These are phyloP conservation scores for Irpex sp. DNA, from an alignment of 1,284 basidiomycete genomes.

Conservation along the genomic window DNA sequence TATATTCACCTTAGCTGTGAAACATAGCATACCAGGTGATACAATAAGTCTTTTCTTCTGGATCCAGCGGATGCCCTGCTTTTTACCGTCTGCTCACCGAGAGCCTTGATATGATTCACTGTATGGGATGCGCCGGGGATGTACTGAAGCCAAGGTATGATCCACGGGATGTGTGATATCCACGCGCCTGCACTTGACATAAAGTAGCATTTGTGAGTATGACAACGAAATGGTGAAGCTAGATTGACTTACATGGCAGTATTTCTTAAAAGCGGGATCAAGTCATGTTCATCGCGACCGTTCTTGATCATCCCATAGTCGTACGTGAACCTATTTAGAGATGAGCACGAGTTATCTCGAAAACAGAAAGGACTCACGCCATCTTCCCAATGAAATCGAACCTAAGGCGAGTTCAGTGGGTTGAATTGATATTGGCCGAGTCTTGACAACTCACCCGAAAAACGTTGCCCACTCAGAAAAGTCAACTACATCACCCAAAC, in stretches of 20 bases:
- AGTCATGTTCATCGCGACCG: conserved; percentile 9
- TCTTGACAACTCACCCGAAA: conserved; percentile 6
- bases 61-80: conserved; percentile 3
- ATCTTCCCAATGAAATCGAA: too few species aligned
- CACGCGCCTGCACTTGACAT: conserved; percentile 5
- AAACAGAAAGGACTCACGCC: neutral
- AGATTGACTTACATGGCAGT: conserved; percentile 6
- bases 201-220: neutral
- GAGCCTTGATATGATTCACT: conserved; percentile 8
- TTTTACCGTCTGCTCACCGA: conserved; percentile 9
- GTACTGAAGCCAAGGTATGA: conserved; percentile 2
- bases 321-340: conserved; percentile 10
- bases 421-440: too few species aligned
- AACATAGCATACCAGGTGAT: conserved; percentile 4
- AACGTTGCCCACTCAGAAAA: conserved; percentile 18
- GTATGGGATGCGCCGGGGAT: conserved; percentile 8
- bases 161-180: conserved; percentile 16
- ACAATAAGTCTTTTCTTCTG: conserved; percentile 7
- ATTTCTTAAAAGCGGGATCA: conserved; percentile 5
- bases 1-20: neutral
- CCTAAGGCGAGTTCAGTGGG: too few species aligned
- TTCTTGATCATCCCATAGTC: conserved; percentile 13
- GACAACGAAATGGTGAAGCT: neutral
- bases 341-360: neutral
- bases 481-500: conserved; percentile 8